Conservation (phyloP, 805 yeast species). For the Kluyveromyces siamensis region DNA sequence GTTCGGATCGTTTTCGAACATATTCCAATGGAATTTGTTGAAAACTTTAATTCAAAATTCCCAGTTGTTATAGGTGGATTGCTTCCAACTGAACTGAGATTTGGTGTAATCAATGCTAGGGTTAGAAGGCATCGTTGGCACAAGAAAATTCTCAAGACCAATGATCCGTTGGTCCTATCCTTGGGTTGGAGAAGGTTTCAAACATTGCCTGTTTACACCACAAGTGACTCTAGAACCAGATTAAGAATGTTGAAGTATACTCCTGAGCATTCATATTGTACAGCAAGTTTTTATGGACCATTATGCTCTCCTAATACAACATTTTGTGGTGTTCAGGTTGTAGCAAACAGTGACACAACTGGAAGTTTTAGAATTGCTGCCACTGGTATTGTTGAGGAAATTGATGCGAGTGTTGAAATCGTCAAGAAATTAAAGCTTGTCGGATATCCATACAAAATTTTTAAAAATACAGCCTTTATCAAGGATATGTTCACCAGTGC, state of each 20-base stretch:
- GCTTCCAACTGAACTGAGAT: constrained; percentile 81
- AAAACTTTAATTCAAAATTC: constrained; percentile 73
- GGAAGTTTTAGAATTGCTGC: constrained; percentile 93
- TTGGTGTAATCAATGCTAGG: constrained; percentile 88
- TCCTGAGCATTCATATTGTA: constrained; percentile 95
- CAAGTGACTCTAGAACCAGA: constrained; percentile 95
- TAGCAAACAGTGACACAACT: constrained; percentile 74
- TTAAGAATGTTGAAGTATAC: constrained; percentile 97
- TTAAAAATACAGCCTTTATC: constrained; percentile 92
- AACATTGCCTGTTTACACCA: constrained; percentile 90
- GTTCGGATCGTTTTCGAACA: constrained; percentile 78
- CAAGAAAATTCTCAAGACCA: constrained; percentile 86
- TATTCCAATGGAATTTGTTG: constrained; percentile 84
- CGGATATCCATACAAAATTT: constrained; percentile 89
- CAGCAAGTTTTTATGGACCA: constrained; percentile 95
- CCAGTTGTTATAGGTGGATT: constrained; percentile 90
- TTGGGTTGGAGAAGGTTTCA: constrained; percentile 99
- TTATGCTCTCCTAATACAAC: constrained; percentile 96
- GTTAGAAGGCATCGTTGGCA: constrained; percentile 99
- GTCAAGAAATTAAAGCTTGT: constrained; percentile 93
- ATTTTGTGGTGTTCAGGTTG: constrained; percentile 88
- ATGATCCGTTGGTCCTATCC: constrained; percentile 89
- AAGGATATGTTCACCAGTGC: constrained; percentile 93
- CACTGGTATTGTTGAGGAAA: constrained; percentile 91
- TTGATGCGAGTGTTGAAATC: constrained; percentile 80